These are phyloP conservation scores for Phialophora tarda DNA, from an alignment of 2,329 filamentous ascomycete genomes.

Conservation along the genomic window DNA sequence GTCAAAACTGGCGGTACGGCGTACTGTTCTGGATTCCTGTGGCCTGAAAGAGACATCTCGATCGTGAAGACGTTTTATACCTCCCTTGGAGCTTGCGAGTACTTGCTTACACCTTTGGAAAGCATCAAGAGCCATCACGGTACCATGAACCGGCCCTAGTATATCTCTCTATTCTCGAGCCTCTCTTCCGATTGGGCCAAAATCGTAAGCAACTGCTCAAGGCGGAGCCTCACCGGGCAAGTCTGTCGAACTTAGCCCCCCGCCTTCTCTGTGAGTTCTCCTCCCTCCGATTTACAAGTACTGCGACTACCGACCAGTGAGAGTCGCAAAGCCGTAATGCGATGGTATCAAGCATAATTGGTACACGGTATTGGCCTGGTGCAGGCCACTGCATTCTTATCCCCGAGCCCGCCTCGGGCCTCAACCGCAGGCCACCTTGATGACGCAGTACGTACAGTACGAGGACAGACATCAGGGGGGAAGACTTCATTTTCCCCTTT, in stretches of 20 bases:
- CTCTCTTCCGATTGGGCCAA: slow-evolving; percentile 21
- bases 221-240: background rate
- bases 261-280: too few relatives aligned
- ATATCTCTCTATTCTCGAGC: background rate
- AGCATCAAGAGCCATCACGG: background rate
- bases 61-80: too few relatives aligned
- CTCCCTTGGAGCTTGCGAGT: too few relatives aligned
- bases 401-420: background rate
- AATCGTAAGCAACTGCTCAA: slow-evolving; percentile 12
- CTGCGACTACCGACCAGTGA: too few relatives aligned
- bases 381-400: background rate
- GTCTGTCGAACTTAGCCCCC: background rate
- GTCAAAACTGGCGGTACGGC: background rate
- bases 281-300: too few relatives aligned
- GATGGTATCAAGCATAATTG: too few relatives aligned
- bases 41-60: too few relatives aligned
- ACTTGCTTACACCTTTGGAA: background rate
- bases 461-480: too few relatives aligned
- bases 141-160: slow-evolving; percentile 7
- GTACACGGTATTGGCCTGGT: background rate
- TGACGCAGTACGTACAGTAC: too few relatives aligned
- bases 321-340: too few relatives aligned
- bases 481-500: too few relatives aligned
- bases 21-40: too few relatives aligned
- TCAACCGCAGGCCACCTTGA: background rate